Conservation (phyloP, 2,329 filamentous ascomycete species). For the Botryotinia narcissicola region DNA sequence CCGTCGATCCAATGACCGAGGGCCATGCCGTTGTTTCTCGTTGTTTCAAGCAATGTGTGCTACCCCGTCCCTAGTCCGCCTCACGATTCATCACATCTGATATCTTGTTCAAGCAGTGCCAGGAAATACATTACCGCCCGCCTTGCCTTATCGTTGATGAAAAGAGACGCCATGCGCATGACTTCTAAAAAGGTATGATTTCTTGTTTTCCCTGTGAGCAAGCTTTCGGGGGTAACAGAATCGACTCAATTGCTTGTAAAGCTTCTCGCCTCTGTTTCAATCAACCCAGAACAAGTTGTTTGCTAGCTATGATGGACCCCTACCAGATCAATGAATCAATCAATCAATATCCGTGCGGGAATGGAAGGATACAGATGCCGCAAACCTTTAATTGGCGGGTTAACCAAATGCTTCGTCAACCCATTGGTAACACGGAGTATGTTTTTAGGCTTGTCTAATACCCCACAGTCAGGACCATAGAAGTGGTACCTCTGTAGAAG, state of each 20-base stretch:
- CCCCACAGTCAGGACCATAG: background rate
- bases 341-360: background rate
- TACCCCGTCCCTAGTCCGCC: background rate
- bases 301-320: constrained; percentile 4
- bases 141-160: background rate
- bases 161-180: constrained; percentile 5
- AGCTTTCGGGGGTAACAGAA: background rate
- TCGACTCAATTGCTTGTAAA: background rate
- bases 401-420: constrained; percentile 1
- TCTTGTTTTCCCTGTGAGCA: background rate
- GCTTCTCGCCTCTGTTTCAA: background rate
- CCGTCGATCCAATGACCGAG: constrained; percentile 20
- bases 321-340: constrained; percentile 7
- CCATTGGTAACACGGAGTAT: background rate
- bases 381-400: constrained; percentile 12
- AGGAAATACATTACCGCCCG: constrained; percentile 6
- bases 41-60: constrained; percentile 18
- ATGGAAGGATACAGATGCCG: constrained; percentile 19
- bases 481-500: background rate
- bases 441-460: background rate
- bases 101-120: constrained; percentile 4
- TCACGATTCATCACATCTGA: constrained; percentile 14
- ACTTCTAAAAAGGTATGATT: constrained; percentile 7
- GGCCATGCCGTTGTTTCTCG: constrained; percentile 18
- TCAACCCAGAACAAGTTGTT: constrained; percentile 2